phyloP scores from a whole-genome alignment of 176 grass and related monocot species.

The Panicum miliaceum region DNA sequence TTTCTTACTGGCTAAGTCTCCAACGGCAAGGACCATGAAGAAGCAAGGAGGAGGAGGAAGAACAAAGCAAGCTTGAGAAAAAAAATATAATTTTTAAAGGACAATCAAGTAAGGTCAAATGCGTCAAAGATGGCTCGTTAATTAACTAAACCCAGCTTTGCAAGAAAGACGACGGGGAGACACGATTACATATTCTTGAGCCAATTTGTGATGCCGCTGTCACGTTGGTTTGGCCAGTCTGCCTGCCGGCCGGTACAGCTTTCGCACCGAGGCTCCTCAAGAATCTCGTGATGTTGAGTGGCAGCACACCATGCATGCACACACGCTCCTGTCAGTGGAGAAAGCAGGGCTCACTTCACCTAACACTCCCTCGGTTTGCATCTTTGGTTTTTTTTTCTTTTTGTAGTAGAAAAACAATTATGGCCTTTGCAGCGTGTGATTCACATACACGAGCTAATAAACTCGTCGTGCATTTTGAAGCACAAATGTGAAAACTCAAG shows the following conservation, averaged over 20 bases:
- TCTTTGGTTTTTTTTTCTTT: neutral
- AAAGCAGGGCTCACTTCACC: conserved; percentile 20
- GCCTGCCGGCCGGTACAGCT: conserved; percentile 18
- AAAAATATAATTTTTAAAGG: neutral
- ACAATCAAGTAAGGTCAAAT: conserved; percentile 10
- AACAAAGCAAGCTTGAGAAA: conserved; percentile 3
- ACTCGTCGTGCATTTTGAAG: neutral
- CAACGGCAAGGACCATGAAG: neutral
- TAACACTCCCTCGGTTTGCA: neutral
- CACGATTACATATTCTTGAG: conserved; percentile 37
- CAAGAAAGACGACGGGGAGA: neutral
- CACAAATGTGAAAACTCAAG: neutral
- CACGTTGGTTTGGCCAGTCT: conserved; percentile 20
- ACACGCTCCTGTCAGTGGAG: conserved; percentile 1
- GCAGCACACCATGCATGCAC: neutral
- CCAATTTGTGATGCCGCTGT: conserved; percentile 19
- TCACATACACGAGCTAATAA: neutral
- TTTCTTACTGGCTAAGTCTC: conserved; percentile 40
- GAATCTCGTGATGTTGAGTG: conserved; percentile 29
- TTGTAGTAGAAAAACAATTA: neutral
- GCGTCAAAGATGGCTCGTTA: neutral
- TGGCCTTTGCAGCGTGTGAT: neutral
- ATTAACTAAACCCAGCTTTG: neutral
- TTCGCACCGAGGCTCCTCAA: conserved; percentile 20
- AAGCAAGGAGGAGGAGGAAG: neutral